A percentile compares a stretch with the other conserved stretches of the same genome.
Conservation (phyloP, 345 rosid genomes). For the Salix arbutifolia region DNA sequence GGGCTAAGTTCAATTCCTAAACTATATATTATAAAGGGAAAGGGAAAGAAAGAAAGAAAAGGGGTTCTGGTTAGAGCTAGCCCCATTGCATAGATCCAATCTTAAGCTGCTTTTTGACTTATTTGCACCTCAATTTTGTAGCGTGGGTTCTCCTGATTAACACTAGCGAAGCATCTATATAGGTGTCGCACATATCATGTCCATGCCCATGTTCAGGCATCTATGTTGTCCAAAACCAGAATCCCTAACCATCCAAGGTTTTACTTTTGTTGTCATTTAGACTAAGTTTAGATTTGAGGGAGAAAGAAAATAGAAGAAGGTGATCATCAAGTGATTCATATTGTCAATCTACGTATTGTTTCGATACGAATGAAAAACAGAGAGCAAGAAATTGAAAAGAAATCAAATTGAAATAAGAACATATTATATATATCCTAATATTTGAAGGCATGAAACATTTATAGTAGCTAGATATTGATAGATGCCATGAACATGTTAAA, state of each 20-base stretch:
- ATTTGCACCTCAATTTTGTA: neutral
- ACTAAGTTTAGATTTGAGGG: no score
- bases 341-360: neutral
- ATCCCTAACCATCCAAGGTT: neutral
- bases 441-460: no score
- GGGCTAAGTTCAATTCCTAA: neutral
- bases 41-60: neutral
- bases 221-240: neutral
- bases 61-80: neutral
- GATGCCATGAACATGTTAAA: no score
- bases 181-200: neutral
- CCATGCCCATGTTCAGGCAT: neutral
- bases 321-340: no score
- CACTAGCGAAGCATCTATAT: neutral
- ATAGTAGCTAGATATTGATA: no score
- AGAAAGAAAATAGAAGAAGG: no score
- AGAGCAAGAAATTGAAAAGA: neutral
- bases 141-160: neutral
- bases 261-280: no score
- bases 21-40: neutral
- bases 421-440: no score
- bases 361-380: neutral
- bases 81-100: neutral
- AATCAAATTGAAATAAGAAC: no score
- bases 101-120: neutral